These are phyloP conservation scores for Wickerhamomyces bisporus DNA, from an alignment of 805 yeast species.

Conservation along the genomic window DNA sequence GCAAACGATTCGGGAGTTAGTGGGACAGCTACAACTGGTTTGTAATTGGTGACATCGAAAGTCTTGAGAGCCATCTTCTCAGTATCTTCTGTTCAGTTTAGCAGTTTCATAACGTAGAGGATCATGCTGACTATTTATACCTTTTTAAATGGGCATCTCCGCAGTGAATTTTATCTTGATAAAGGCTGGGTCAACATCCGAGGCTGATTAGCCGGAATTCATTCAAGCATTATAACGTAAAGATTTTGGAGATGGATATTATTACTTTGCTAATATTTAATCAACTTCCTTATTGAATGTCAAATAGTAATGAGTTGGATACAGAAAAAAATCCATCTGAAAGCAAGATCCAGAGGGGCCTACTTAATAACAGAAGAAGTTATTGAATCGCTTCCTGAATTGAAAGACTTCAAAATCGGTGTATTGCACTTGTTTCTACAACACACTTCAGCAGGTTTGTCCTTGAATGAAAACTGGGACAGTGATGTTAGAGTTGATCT, in stretches of 20 bases:
- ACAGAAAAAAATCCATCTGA: slow-evolving; percentile 49
- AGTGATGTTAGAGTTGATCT: slow-evolving; percentile 71
- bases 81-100: too few relatives aligned
- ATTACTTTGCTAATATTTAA: too few relatives aligned
- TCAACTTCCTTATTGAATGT: too few relatives aligned
- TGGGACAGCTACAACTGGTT: slow-evolving; percentile 36
- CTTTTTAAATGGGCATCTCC: too few relatives aligned
- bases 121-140: too few relatives aligned
- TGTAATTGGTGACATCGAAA: slow-evolving; percentile 22
- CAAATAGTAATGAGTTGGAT: slow-evolving; percentile 56
- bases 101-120: too few relatives aligned
- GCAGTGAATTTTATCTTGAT: too few relatives aligned
- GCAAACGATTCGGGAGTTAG: slow-evolving; percentile 65
- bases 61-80: slow-evolving; percentile 30
- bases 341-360: slow-evolving; percentile 59
- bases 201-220: too few relatives aligned
- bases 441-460: slow-evolving; percentile 76
- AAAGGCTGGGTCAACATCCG: too few relatives aligned
- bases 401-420: slow-evolving; percentile 57
- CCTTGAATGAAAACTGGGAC: slow-evolving; percentile 77
- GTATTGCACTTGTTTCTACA: slow-evolving; percentile 61
- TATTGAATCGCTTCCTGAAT: slow-evolving; percentile 47
- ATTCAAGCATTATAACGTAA: too few relatives aligned
- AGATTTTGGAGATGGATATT: too few relatives aligned
- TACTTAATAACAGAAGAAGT: slow-evolving; percentile 71